These are phyloP conservation scores for Cladosporium phlei DNA, from an alignment of 2,329 filamentous ascomycete genomes.

Conservation along the genomic window DNA sequence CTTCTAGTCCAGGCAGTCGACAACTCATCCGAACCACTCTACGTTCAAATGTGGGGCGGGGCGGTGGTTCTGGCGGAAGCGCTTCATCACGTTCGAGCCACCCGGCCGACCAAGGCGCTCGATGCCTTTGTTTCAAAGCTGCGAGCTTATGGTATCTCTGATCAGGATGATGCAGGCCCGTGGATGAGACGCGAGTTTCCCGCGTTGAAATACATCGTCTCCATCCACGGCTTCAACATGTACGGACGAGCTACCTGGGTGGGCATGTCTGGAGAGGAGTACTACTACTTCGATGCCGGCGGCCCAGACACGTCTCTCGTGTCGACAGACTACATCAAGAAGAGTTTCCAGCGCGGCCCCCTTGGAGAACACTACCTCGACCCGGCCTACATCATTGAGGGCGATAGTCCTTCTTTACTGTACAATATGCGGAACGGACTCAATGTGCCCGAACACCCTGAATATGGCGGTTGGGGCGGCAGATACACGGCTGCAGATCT, in stretches of 20 bases:
- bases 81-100: conserved; percentile 36
- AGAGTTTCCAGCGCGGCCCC: conserved; percentile 51
- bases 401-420: conserved; percentile 49
- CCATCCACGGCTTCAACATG: conserved; percentile 53
- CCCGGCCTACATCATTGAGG: conserved; percentile 50
- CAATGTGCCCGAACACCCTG: conserved; percentile 41
- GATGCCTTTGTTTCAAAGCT: conserved; percentile 39
- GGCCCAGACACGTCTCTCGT: conserved; percentile 47
- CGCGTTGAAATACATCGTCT: conserved; percentile 52
- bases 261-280: conserved; percentile 50
- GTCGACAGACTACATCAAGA: conserved; percentile 48
- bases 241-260: conserved; percentile 54
- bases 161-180: conserved; percentile 54
- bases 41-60: conserved; percentile 48
- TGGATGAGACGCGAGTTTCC: conserved; percentile 55
- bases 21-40: conserved; percentile 38
- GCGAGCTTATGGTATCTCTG: conserved; percentile 54
- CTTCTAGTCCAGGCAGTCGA: conserved; percentile 17
- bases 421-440: conserved; percentile 48
- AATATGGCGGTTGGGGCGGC: conserved; percentile 49
- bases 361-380: conserved; percentile 42
- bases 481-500: conserved; percentile 39
- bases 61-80: conserved; percentile 49
- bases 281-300: conserved; percentile 45
- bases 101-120: conserved; percentile 28